Evolutionary conservation across 495 filamentous ascomycete genomes (phyloP), one percentile per base, ranked within the genome.

Genomic region (Oidiodendron maius): DNA sequence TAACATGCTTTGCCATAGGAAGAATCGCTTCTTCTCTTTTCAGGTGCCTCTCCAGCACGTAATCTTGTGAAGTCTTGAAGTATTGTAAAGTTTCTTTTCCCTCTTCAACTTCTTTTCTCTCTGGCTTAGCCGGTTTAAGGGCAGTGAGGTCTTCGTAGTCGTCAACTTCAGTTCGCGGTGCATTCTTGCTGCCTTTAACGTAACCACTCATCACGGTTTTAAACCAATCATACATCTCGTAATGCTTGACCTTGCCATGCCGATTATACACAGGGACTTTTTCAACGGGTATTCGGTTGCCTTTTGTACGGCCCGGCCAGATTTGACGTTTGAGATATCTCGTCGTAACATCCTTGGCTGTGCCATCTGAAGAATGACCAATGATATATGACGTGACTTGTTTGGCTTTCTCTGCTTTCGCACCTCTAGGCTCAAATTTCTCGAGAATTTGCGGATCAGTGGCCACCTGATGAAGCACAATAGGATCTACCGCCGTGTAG

Each of bases 341-440:
- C 3, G 89, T 84, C 0, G 93, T 97, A 30, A 99, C 87, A 59
- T 97, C 93, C 66, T 96, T 97, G 9, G 89, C 94, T 0, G 89
- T 89, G 11, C 86, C 86, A 60, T 97, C 89, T 9, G 80, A 57
- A 2, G 88, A 89, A 67, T 87, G 89, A 0, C 83, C 90, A 10
- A 99, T 71, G n/a, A 94, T 77, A 52, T 99, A 99, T 44, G 86
- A 82, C 46, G 96, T 89, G 12, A 94, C 80, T 63, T 96, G 91
- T 57, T 90, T 95, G 3, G 85, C 80, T 51, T 83, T 84, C 21
- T 91, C 85, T 0, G 90, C 86, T 59, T 83, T 87, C 37, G 71
- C 73, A 1, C 91, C 89, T 22, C 89, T 83, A 11, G 89, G 85
- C 55, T 96, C 89, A 40, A 97, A 87, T 8, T 76, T 76, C 20